phyloP scores from a whole-genome alignment of 2,329 filamentous ascomycete species.

The Penicillium verrucosum region DNA sequence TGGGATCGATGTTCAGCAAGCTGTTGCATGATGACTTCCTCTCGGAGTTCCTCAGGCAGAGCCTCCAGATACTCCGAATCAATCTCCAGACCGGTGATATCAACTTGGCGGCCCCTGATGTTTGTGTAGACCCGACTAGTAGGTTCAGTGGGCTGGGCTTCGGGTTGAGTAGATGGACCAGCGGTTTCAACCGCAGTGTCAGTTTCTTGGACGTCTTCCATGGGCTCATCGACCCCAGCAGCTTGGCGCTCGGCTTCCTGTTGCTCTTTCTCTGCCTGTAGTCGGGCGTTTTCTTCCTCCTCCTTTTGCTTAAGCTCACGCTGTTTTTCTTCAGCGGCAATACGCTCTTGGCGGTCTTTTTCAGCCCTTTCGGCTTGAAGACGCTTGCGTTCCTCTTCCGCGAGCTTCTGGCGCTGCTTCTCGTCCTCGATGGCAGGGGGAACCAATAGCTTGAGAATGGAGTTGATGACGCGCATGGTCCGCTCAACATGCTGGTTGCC shows the following conservation, averaged over 20 bases:
- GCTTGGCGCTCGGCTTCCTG: slow-evolving; percentile 44
- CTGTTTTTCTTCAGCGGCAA: slow-evolving; percentile 67
- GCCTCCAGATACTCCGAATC: slow-evolving; percentile 92
- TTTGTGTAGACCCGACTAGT: slow-evolving; percentile 68
- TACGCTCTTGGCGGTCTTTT: slow-evolving; percentile 61
- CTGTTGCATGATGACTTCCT: slow-evolving; percentile 92
- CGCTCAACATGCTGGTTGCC: slow-evolving; percentile 66
- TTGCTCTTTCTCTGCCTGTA: slow-evolving; percentile 61
- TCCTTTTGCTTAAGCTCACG: slow-evolving; percentile 67
- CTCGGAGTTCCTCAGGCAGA: slow-evolving; percentile 93
- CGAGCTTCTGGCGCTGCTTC: slow-evolving; percentile 63
- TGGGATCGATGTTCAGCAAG: slow-evolving; percentile 78
- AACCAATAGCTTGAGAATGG: slow-evolving; percentile 69
- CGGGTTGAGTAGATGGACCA: slow-evolving; percentile 37
- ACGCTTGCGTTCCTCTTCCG: slow-evolving; percentile 54
- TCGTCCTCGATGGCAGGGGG: slow-evolving; percentile 82
- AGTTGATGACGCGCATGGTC: slow-evolving; percentile 63
- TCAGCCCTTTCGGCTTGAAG: slow-evolving; percentile 61
- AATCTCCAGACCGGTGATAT: slow-evolving; percentile 92
- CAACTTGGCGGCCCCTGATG: slow-evolving; percentile 80
- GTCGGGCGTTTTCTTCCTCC: slow-evolving; percentile 63
- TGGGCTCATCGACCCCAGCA: slow-evolving; percentile 52
- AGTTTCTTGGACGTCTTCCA: slow-evolving; percentile 72
- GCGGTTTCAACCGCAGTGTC: slow-evolving; percentile 36
- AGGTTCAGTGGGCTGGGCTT: slow-evolving; percentile 50